Base-by-base conservation (phyloP, 2,329 filamentous ascomycete genomes). In the Clonostachys chloroleuca region DNA sequence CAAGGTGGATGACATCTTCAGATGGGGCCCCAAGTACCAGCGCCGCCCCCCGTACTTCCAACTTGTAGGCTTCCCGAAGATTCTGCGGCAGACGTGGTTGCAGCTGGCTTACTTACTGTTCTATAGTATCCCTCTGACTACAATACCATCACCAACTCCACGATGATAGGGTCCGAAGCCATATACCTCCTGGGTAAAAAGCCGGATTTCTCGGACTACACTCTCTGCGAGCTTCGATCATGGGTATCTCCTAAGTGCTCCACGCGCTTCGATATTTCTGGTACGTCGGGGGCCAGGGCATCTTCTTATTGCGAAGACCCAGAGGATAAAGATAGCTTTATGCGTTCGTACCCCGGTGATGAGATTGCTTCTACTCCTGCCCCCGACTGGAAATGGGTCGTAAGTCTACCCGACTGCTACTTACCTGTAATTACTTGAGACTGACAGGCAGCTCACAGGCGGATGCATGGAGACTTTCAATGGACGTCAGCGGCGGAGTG, bases 1-100 rank as follows among this genome's bases (percentile, higher is more conserved):
- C 0, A 74, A 68, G 0, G 79, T 89, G 0, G 86, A 92, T 54
- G 77, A 87, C 4, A 66, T 91, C 2, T 92, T 92, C 55, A 70
- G 72, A 10, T 91, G 86, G 80, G 82, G 82, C 0, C 56, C 70
- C 2, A 62, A 73, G 34, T 73, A 80, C 45, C 51, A 59, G 1
- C 70, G 82, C 37, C 64, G 67, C 1, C 77, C 78, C 7, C 83
- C 77, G 0, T 70, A 77, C 6, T 84, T 80, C 52, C 66, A 57
- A 47, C 59, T 72, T 43, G 74, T 66, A 64, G 62, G 62, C 69
- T 49, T 17, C 2, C 6, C 7, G 39, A 60, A 60, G 2, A 63
- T 66, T 1, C 60, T 70, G 0, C 70, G 18, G 20, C 35, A 30
- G 5, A 20, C 34, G 18, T 40, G 30, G 20, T n/a, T 35, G 20